Conservation (phyloP, 2,329 filamentous ascomycete genomes). For the Penicillium sclerotiorum region DNA sequence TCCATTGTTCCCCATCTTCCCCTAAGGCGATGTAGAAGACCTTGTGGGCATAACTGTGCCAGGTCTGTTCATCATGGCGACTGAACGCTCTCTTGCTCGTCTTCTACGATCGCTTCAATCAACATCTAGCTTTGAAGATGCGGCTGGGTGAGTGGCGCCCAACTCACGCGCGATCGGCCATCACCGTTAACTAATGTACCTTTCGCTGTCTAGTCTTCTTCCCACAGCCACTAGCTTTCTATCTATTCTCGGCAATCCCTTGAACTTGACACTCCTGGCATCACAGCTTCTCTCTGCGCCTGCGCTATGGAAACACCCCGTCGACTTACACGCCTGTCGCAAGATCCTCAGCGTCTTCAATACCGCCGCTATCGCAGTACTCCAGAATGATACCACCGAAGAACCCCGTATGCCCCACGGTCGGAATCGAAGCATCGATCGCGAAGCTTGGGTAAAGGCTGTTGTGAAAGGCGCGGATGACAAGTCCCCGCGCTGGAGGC, state of each 20-base stretch:
- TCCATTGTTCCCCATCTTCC: constrained; percentile 8
- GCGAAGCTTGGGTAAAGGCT: constrained; percentile 62
- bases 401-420: constrained; percentile 37
- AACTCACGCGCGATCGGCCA: constrained; percentile 5
- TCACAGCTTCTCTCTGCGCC: constrained; percentile 62
- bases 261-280: constrained; percentile 63
- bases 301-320: constrained; percentile 59
- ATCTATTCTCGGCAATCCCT: constrained; percentile 59
- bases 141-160: constrained; percentile 52
- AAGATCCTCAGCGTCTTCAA: constrained; percentile 65
- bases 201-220: constrained; percentile 51
- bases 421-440: constrained; percentile 54
- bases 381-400: constrained; percentile 50
- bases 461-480: constrained; percentile 63
- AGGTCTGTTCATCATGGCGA: constrained; percentile 50
- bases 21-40: constrained; percentile 20
- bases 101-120: constrained; percentile 63
- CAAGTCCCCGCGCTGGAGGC: constrained; percentile 73
- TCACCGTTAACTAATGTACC: constrained; percentile 18
- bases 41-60: constrained; percentile 9
- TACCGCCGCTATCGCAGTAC: constrained; percentile 57
- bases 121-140: constrained; percentile 61
- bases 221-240: constrained; percentile 53
- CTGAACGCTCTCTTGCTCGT: constrained; percentile 62
- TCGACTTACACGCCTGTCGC: constrained; percentile 58